These are phyloP conservation scores for Fraxinus sp. DNA, from an alignment of 305 asterid species.

Conservation along the genomic window DNA sequence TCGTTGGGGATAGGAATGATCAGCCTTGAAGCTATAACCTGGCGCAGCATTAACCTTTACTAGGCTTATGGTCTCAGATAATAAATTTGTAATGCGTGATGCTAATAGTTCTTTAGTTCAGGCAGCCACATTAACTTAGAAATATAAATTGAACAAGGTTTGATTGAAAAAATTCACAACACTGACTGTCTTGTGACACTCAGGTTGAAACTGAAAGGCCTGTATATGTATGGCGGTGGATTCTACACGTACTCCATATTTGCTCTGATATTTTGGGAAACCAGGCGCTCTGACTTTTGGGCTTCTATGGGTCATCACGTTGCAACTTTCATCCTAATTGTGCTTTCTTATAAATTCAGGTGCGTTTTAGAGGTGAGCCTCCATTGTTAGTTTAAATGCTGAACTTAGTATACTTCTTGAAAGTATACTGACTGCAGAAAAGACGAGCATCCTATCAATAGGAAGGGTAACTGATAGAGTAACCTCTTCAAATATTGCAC, in stretches of 20 bases:
- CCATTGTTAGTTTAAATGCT: neutral
- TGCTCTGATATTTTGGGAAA: conserved; percentile 90
- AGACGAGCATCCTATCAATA: neutral
- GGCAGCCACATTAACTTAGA: conserved; percentile 4
- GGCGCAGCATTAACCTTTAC: neutral
- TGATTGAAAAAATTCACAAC: neutral
- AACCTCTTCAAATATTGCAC: neutral
- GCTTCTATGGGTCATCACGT: conserved; percentile 93
- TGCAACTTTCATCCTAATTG: conserved; percentile 70
- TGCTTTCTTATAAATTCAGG: conserved; percentile 74
- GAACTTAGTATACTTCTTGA: neutral
- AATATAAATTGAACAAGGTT: conserved; percentile 10
- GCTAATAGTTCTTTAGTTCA: conserved; percentile 2
- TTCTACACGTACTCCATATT: conserved; percentile 86
- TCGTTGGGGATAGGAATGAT: neutral
- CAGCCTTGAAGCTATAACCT: conserved; percentile 17
- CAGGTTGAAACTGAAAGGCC: conserved; percentile 83
- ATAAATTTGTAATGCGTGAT: conserved; percentile 4
- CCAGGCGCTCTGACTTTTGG: conserved; percentile 89
- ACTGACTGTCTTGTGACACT: conserved; percentile 26
- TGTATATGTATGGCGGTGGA: conserved; percentile 81
- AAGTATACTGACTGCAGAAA: neutral
- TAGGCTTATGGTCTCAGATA: neutral
- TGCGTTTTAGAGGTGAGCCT: conserved; percentile 33
- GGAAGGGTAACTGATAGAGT: neutral